A percentile compares a stretch with the other conserved stretches of the same genome.
Evolutionary conservation across 768 basidiomycete species (phyloP).

Genomic region (Tylopilus vinaceipallidus): DNA sequence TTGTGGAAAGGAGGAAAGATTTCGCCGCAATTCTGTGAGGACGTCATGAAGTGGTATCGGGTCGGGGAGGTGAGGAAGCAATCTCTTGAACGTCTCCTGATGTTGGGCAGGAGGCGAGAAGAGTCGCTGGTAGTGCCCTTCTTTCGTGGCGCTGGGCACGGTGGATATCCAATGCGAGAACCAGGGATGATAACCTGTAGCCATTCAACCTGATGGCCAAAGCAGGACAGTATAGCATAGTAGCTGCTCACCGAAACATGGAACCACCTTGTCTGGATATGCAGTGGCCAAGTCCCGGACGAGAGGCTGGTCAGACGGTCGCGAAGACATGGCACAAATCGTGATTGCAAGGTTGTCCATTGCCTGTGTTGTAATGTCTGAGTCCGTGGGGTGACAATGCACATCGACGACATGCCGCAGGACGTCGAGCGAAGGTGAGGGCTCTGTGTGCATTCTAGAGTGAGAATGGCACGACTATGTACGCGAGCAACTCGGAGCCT

Average conservation of each 20-base stretch:
- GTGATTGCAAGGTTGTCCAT: constrained; percentile 61
- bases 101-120: constrained; percentile 48
- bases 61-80: constrained; percentile 69
- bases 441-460: not conserved
- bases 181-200: constrained; percentile 93
- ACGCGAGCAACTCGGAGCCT: too few relatives aligned
- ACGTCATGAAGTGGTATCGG: constrained; percentile 63
- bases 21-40: constrained; percentile 54
- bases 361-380: constrained; percentile 43
- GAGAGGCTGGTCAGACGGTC: constrained; percentile 61
- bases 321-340: constrained; percentile 82
- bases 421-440: constrained; percentile 36
- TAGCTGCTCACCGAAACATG: constrained; percentile 78
- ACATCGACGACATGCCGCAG: constrained; percentile 77
- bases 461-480: too few relatives aligned
- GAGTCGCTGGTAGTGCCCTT: constrained; percentile 71
- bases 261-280: constrained; percentile 69
- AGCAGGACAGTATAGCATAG: constrained; percentile 8
- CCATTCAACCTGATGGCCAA: constrained; percentile 4
- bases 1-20: constrained; percentile 58
- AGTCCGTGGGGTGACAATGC: constrained; percentile 93
- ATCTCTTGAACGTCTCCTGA: constrained; percentile 45
- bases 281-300: constrained; percentile 63
- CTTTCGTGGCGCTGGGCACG: constrained; percentile 45
- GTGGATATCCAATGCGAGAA: constrained; percentile 76